A percentile compares a stretch with the other conserved stretches of the same genome.
Conservation (phyloP, 192 early-diverging fungal species). For the Coemansia sp. region DNA sequence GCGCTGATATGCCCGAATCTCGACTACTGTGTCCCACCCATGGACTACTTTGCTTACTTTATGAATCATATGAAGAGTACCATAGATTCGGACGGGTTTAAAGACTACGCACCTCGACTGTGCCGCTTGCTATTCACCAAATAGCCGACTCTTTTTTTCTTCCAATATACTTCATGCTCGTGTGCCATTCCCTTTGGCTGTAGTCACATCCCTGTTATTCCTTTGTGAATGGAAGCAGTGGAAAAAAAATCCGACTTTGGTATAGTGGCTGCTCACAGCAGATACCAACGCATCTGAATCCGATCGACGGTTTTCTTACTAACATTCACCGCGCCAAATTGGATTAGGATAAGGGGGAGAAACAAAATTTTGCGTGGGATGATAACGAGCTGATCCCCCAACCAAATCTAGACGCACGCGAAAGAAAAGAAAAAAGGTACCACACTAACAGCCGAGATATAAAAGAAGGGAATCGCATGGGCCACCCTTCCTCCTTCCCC, state of each 20-base stretch:
- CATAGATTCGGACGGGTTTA: background rate
- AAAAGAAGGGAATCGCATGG: background rate
- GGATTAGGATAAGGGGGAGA: background rate
- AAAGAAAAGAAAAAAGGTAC: constrained; percentile 7
- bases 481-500: background rate
- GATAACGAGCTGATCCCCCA: background rate
- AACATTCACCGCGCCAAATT: background rate
- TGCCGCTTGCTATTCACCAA: background rate
- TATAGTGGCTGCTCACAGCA: background rate
- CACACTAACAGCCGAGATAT: background rate
- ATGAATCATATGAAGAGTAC: background rate
- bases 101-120: background rate
- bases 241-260: too few relatives aligned
- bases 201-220: background rate
- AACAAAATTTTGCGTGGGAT: background rate
- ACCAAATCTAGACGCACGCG: background rate
- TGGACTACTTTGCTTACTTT: background rate
- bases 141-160: too few relatives aligned
- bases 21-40: background rate
- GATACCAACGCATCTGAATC: background rate
- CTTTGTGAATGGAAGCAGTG: background rate
- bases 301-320: background rate
- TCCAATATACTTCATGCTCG: too few relatives aligned
- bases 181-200: background rate
- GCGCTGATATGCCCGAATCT: background rate